Conservation (phyloP, 2,329 filamentous ascomycete species). For the Curvularia sp. region DNA sequence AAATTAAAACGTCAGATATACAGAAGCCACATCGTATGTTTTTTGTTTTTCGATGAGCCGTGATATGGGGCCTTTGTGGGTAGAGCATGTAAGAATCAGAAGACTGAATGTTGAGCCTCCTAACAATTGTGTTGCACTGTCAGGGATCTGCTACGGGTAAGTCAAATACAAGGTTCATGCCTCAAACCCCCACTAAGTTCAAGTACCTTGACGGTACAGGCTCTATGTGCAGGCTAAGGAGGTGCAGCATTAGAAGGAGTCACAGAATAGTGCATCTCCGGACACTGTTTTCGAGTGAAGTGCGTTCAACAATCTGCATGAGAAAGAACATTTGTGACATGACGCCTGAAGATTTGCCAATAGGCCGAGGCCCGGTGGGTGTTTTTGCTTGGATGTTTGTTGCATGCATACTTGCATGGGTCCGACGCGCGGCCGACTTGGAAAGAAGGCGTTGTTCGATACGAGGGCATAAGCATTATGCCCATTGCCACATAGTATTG, state of each 20-base stretch:
- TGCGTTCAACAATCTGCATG: slow-evolving; percentile 1
- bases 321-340: not conserved
- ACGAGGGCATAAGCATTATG: slow-evolving; percentile 6
- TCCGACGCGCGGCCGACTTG: slow-evolving; percentile 5
- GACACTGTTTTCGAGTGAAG: not conserved
- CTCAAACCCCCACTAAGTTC: not conserved
- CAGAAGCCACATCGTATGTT: not conserved
- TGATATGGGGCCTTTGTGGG: not conserved
- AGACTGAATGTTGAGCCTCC: not conserved
- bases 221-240: not conserved
- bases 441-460: slow-evolving; percentile 3
- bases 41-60: not conserved
- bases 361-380: not conserved
- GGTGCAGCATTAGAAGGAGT: not conserved
- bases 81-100: not conserved
- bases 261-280: not conserved
- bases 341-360: not conserved
- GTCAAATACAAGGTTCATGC: not conserved
- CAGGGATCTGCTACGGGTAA: not conserved
- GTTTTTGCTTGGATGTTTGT: slow-evolving; percentile 1
- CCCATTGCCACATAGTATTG: slow-evolving; percentile 11
- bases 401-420: slow-evolving; percentile 6
- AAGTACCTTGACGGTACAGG: not conserved
- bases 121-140: not conserved
- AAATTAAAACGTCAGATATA: not conserved